Base-by-base conservation (phyloP, 2,329 filamentous ascomycete genomes). In the Xylariaceae sp. region DNA sequence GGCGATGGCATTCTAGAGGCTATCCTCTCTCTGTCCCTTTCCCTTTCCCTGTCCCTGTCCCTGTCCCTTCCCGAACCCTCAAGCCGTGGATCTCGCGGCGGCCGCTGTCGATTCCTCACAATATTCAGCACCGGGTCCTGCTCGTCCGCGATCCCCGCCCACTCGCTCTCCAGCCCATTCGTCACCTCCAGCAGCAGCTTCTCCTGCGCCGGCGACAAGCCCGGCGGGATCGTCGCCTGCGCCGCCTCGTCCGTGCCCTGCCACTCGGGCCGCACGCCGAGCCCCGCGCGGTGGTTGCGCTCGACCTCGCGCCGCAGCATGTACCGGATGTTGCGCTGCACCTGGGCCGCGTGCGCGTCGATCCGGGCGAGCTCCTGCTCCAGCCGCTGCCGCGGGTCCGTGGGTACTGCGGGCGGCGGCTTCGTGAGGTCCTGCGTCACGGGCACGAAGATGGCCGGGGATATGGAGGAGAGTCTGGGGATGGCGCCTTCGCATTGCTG, bases 391-490 rank as follows among this genome's bases (percentile, higher is more conserved):
- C 24, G 31, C 3, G 44, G 49, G n/a, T 57, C 48, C 9, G 46
- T 42, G 1, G 54, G 47, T 4, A 48, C 15, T 3, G 44, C 43
- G 12, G 54, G 53, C n/a, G 50, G 46, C n/a, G 56, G 48, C 38
- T 55, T 7, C 8, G 16, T 47, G 47, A 56, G 50, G 45, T 59
- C 56, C 18, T 38, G 37, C 11, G 52, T 44, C 16, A 54, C 54
- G 15, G 54, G 51, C 4, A 56, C 52, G 43, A 59, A 59, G 15
- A 56, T 54, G 16, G 51, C 38, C 8, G 54, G 54, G 19, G 54
- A 42, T 28, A 56, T 51, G 38, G 30, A 45, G 15, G 35, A 34
- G 37, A 50, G 45, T 3, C 35, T 12, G 4, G 54, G 55, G 18
- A 56, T 54, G 2, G 44, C 38, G 12, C 47, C 47, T 35, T 42